phyloP scores from a whole-genome alignment of 2,329 filamentous ascomycete genomes.

The Lasiodiplodia sp. region DNA sequence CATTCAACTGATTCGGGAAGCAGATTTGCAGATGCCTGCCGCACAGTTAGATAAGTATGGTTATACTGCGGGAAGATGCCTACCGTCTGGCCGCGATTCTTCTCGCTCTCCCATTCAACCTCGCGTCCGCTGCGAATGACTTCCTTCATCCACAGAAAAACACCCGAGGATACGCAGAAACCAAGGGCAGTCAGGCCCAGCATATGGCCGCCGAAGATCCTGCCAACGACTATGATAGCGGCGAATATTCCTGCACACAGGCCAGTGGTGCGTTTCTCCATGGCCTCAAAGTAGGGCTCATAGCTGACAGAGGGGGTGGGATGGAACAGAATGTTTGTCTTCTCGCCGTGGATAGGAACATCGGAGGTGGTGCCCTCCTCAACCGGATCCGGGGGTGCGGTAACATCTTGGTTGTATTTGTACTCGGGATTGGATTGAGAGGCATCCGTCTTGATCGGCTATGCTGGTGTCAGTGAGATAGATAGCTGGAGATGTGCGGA shows the following conservation, averaged over 20 bases:
- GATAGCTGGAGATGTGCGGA: not conserved
- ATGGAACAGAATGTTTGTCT: constrained; percentile 95
- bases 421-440: constrained; percentile 81
- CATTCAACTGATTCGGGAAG: constrained; percentile 91
- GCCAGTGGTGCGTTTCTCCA: constrained; percentile 77
- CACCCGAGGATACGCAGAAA: constrained; percentile 74
- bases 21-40: constrained; percentile 78
- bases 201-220: constrained; percentile 78
- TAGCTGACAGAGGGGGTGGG: constrained; percentile 90
- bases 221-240: constrained; percentile 78
- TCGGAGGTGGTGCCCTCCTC: constrained; percentile 85
- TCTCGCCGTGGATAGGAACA: constrained; percentile 94
- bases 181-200: constrained; percentile 78
- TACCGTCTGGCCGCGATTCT: constrained; percentile 80
- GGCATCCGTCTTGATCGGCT: constrained; percentile 73
- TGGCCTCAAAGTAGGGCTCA: constrained; percentile 80
- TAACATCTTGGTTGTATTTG: constrained; percentile 84
- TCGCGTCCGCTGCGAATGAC: constrained; percentile 82
- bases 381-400: constrained; percentile 87
- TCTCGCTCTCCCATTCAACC: constrained; percentile 87
- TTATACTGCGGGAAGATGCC: constrained; percentile 33
- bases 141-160: constrained; percentile 91
- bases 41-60: not conserved
- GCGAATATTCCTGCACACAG: constrained; percentile 75
- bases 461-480: constrained; percentile 12